phyloP scores from a whole-genome alignment of 192 early-diverging fungal species.

The Coemansia umbellata region DNA sequence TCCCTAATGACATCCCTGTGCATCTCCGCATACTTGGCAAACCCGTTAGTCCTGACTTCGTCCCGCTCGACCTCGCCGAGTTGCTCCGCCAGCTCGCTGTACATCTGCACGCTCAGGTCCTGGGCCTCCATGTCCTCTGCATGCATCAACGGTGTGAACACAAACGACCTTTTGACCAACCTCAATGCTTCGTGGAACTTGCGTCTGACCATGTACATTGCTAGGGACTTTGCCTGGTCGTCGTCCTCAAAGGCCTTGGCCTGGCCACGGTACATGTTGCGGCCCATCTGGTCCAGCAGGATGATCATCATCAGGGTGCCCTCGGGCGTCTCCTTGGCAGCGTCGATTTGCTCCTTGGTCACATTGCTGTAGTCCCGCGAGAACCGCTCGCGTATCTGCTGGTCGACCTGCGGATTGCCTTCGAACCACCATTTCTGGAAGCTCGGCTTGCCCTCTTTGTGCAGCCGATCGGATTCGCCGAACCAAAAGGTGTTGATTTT shows the following conservation, averaged over 20 bases:
- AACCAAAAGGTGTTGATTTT: constrained; percentile 46
- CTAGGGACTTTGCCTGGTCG: constrained; percentile 50
- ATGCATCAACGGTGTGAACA: constrained; percentile 62
- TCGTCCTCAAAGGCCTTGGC: constrained; percentile 55
- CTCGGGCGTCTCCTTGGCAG: constrained; percentile 34
- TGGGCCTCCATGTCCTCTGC: constrained; percentile 61
- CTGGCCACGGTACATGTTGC: constrained; percentile 60
- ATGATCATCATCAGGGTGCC: constrained; percentile 51
- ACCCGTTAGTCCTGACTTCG: constrained; percentile 22
- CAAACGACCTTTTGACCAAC: constrained; percentile 50
- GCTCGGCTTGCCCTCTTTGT: constrained; percentile 27
- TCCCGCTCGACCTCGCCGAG: constrained; percentile 34
- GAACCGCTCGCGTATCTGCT: constrained; percentile 31
- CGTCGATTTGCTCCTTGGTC: constrained; percentile 28
- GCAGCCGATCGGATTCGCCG: constrained; percentile 43
- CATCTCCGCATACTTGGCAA: constrained; percentile 42
- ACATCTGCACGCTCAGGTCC: constrained; percentile 52
- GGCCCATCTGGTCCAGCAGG: constrained; percentile 61
- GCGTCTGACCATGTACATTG: constrained; percentile 47
- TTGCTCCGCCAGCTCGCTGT: constrained; percentile 40
- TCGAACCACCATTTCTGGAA: constrained; percentile 53
- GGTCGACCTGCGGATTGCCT: constrained; percentile 25
- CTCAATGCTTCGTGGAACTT: constrained; percentile 52
- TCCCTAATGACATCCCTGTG: constrained; percentile 53
- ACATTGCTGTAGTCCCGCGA: constrained; percentile 9